These are phyloP conservation scores for Solidago caesia DNA, from an alignment of 129 eudicot species.

Conservation along the genomic window DNA sequence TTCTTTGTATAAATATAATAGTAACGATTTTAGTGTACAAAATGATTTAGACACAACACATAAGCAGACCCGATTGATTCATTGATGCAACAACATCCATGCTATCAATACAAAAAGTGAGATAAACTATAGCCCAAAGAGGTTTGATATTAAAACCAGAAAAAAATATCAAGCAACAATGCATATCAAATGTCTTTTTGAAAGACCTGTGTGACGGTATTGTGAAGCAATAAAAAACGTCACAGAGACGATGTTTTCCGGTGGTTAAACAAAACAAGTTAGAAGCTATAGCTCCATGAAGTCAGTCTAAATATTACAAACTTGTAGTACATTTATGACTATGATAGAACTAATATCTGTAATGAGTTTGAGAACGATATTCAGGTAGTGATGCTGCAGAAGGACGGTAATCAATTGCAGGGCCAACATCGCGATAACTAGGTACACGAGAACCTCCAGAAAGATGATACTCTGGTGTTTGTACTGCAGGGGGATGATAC, in stretches of 20 bases:
- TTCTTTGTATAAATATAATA: too few species aligned
- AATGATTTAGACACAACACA: too few species aligned
- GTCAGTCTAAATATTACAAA: constrained; percentile 18
- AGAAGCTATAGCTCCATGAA: constrained; percentile 1
- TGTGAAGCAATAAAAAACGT: background rate
- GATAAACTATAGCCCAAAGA: background rate
- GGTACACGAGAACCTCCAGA: constrained; percentile 31
- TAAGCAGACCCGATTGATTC: too few species aligned
- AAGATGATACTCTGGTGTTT: constrained; percentile 30
- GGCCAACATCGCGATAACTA: constrained; percentile 36
- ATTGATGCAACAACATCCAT: too few species aligned
- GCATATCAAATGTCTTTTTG: background rate
- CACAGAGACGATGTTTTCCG: background rate
- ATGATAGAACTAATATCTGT: constrained; percentile 28
- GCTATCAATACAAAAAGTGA: too few species aligned
- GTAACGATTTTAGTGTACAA: too few species aligned
- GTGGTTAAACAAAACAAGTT: background rate
- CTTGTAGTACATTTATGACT: background rate
- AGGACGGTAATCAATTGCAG: constrained; percentile 22
- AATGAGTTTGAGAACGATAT: constrained; percentile 36
- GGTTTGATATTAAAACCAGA: background rate
- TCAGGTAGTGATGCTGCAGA: constrained; percentile 31
- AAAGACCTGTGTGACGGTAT: background rate
- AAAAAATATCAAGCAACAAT: background rate
- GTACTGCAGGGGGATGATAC: constrained; percentile 27